Conservation (phyloP, 1,284 basidiomycete species). For the Leccinum fuscescens region DNA sequence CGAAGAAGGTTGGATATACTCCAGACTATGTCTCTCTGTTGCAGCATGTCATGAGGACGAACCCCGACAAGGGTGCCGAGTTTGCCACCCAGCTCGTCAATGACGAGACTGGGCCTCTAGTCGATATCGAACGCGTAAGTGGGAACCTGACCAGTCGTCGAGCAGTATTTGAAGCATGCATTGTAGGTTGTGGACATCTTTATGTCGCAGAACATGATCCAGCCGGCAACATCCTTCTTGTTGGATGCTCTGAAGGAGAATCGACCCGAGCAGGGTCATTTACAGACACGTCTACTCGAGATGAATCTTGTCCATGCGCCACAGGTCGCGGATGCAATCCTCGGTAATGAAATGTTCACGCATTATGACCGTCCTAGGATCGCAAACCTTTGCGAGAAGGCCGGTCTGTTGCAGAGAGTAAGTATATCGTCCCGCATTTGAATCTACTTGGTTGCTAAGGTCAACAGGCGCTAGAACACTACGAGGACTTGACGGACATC, state of each 20-base stretch:
- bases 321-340: constrained; percentile 98
- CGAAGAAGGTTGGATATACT: constrained; percentile 94
- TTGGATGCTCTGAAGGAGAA: constrained; percentile 99
- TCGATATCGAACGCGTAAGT: constrained; percentile 88
- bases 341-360: constrained; percentile 98
- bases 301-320: constrained; percentile 98
- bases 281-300: constrained; percentile 96
- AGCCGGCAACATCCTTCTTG: constrained; percentile 97
- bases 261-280: constrained; percentile 93
- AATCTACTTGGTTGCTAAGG: constrained; percentile 11
- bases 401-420: constrained; percentile 90
- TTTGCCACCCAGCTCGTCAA: constrained; percentile 96
- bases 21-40: constrained; percentile 96
- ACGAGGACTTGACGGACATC: constrained; percentile 96
- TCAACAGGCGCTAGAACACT: constrained; percentile 92
- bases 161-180: constrained; percentile 7
- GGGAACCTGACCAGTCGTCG: neutral
- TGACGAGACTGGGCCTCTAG: constrained; percentile 89
- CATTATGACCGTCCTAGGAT: constrained; percentile 97
- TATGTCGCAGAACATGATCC: constrained; percentile 99
- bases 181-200: constrained; percentile 92
- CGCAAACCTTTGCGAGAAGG: constrained; percentile 98
- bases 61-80: constrained; percentile 97
- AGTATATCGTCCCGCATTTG: constrained; percentile 25
- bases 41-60: constrained; percentile 95